Percentiles rank a stretch among this genome's conserved stretches.
phyloP scores from a whole-genome alignment of 2,329 filamentous ascomycete genomes.

The Mycosphaerelloides madeirae region DNA sequence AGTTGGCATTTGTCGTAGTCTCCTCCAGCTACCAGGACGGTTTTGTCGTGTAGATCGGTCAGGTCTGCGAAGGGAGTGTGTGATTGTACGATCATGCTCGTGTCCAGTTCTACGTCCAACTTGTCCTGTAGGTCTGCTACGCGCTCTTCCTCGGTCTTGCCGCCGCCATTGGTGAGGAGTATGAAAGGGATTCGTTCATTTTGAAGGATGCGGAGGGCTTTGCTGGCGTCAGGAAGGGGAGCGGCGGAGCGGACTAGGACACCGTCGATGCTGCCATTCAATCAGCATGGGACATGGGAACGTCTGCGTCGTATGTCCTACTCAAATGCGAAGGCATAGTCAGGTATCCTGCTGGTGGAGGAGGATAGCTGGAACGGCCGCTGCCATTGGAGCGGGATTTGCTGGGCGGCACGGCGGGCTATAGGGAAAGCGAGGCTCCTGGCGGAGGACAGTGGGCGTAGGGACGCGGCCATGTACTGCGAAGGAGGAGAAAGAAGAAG shows the following conservation, averaged over 20 bases:
- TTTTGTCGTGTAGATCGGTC: slow-evolving; percentile 54
- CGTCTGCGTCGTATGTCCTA: neutral
- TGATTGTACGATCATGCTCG: slow-evolving; percentile 74
- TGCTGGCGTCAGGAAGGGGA: slow-evolving; percentile 71
- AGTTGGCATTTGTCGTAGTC: slow-evolving; percentile 55
- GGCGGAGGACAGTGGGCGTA: no score
- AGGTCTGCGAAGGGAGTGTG: slow-evolving; percentile 84
- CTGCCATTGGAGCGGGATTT: slow-evolving; percentile 4
- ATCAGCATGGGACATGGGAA: neutral
- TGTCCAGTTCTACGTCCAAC: slow-evolving; percentile 60
- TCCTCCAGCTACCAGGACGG: slow-evolving; percentile 46
- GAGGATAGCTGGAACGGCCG: neutral
- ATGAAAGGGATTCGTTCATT: slow-evolving; percentile 80
- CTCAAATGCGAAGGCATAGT: slow-evolving; percentile 11
- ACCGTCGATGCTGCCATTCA: slow-evolving; percentile 69
- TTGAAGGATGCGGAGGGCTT: slow-evolving; percentile 69
- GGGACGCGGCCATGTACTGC: no score
- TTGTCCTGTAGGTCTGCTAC: slow-evolving; percentile 64
- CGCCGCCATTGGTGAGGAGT: slow-evolving; percentile 91
- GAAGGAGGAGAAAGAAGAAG: no score
- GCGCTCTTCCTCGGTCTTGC: slow-evolving; percentile 71
- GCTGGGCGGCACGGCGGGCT: neutral
- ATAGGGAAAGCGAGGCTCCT: no score
- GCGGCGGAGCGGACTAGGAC: slow-evolving; percentile 82
- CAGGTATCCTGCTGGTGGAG: slow-evolving; percentile 1